Evolutionary conservation across 345 rosid species (phyloP).

Genomic region (Psidium friedrichsthalianum): DNA sequence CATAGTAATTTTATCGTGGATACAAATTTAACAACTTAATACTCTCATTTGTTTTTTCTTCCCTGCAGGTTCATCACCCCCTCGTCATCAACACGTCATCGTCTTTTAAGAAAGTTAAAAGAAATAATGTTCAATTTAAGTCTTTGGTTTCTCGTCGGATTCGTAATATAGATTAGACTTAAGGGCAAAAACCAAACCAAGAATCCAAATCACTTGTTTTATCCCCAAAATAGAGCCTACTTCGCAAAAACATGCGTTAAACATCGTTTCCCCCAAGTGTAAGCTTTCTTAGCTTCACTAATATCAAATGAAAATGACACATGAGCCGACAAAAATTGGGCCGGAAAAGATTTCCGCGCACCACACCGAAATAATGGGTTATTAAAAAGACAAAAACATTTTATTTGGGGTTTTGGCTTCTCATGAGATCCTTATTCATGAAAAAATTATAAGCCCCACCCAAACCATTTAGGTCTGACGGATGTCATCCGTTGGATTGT

Average conservation of each 20-base stretch:
- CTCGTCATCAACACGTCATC: too few relatives aligned
- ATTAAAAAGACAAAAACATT: not conserved
- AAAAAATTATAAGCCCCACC: not conserved
- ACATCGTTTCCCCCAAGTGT: not conserved
- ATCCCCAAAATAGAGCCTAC: not conserved
- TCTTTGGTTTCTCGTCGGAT: not conserved
- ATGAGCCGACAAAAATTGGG: not conserved
- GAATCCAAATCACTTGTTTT: not conserved
- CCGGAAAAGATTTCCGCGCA: not conserved
- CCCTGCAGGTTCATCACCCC: not conserved
- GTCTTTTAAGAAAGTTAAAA: not conserved
- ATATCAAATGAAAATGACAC: not conserved
- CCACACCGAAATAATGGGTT: too few relatives aligned
- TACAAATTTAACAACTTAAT: not conserved
- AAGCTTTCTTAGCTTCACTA: not conserved
- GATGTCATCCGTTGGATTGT: not conserved
- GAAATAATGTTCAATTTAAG: not conserved
- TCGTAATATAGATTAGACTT: not conserved
- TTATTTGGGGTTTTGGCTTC: not conserved
- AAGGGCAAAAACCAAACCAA: not conserved
- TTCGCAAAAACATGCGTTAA: not conserved
- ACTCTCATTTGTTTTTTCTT: not conserved
- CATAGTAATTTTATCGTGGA: not conserved
- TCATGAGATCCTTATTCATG: not conserved
- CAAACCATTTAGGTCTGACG: not conserved